Percentiles rank a stretch among this genome's conserved stretches.
Conservation (phyloP, 768 basidiomycete genomes). For the Epithele typhae region DNA sequence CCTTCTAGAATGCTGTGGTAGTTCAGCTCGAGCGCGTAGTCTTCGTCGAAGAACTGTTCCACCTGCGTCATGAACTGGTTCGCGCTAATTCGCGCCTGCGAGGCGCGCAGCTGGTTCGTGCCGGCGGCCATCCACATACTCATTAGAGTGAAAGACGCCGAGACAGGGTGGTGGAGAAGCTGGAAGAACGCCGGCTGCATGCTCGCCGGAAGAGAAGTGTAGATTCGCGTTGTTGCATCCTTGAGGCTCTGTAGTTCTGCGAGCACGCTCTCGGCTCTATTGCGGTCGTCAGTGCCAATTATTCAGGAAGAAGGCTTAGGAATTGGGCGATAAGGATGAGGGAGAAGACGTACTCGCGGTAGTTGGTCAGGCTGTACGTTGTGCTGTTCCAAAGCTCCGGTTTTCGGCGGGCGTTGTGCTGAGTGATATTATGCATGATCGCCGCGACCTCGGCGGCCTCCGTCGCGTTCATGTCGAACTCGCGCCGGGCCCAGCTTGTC, state of each 20-base stretch:
- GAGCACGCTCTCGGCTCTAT: constrained; percentile 41
- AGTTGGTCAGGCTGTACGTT: constrained; percentile 60
- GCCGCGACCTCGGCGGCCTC: constrained; percentile 41
- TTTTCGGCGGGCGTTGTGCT: constrained; percentile 57
- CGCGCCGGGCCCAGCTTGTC: constrained; percentile 55
- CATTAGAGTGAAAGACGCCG: constrained; percentile 53
- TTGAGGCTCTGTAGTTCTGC: constrained; percentile 46
- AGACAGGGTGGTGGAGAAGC: constrained; percentile 61
- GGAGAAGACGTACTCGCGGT: constrained; percentile 54
- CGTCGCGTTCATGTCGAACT: constrained; percentile 45
- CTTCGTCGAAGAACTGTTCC: constrained; percentile 52
- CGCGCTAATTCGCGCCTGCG: constrained; percentile 59
- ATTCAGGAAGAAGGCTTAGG: no score
- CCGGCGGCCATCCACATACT: constrained; percentile 59
- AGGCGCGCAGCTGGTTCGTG: constrained; percentile 54
- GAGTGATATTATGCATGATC: constrained; percentile 53
- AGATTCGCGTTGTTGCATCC: constrained; percentile 48
- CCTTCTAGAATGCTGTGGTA: constrained; percentile 59
- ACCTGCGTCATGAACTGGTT: constrained; percentile 55
- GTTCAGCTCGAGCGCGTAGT: constrained; percentile 54
- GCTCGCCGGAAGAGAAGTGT: constrained; percentile 42
- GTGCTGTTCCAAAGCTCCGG: constrained; percentile 61
- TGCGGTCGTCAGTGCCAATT: neutral
- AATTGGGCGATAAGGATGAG: neutral
- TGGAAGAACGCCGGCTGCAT: constrained; percentile 64